These are phyloP conservation scores for Histomonas meleagridis DNA, from an alignment of 208 protist genomes.

Conservation along the genomic window DNA sequence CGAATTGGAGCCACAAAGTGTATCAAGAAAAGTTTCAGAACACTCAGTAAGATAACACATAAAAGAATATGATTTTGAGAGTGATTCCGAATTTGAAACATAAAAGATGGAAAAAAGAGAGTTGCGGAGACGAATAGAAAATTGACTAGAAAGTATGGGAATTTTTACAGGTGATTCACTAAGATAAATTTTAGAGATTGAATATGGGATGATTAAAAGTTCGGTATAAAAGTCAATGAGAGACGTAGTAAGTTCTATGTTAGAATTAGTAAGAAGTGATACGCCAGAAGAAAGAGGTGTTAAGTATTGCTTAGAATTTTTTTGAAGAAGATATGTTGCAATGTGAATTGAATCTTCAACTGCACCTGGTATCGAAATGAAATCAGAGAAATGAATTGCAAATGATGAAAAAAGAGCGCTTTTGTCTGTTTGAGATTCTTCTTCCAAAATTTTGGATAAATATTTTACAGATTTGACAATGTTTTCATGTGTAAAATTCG, in stretches of 20 bases:
- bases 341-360: not conserved
- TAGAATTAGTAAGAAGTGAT: too few relatives aligned
- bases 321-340: not conserved
- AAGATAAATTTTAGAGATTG: too few relatives aligned
- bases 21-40: not conserved
- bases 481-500: not conserved
- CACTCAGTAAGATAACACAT: not conserved
- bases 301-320: not conserved
- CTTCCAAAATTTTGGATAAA: not conserved
- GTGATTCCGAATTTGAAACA: not conserved
- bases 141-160: too few relatives aligned
- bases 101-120: too few relatives aligned
- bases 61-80: not conserved
- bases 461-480: not conserved
- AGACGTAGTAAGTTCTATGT: not conserved
- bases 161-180: too few relatives aligned
- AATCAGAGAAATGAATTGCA: not conserved
- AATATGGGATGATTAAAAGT: not conserved
- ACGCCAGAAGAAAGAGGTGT: not conserved
- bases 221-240: not conserved
- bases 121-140: too few relatives aligned
- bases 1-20: not conserved
- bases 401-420: not conserved
- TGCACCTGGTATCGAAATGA: not conserved
- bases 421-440: not conserved